phyloP scores from a whole-genome alignment of 148 eudicot genomes.

The Heliosperma pusillum region DNA sequence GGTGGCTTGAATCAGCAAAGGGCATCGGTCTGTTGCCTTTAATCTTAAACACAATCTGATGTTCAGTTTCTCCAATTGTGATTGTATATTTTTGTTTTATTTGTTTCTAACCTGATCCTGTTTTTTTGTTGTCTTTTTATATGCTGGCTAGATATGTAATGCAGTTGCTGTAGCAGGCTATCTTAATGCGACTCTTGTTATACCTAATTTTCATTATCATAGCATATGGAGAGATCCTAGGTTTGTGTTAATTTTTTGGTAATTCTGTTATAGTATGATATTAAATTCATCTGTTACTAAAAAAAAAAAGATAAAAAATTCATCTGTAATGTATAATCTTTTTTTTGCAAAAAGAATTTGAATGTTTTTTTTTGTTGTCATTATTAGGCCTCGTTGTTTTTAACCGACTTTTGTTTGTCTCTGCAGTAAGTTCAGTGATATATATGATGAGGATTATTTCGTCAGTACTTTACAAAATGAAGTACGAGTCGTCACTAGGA shows the following conservation, averaged over 20 bases:
- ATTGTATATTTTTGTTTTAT: background rate
- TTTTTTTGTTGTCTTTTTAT: conserved; percentile 14
- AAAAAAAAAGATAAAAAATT: conserved; percentile 9
- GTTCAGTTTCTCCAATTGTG: background rate
- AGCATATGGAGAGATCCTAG: conserved; percentile 99
- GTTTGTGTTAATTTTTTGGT: conserved; percentile 28
- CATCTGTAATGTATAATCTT: background rate
- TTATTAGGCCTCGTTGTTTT: background rate
- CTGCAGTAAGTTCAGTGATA: conserved; percentile 90
- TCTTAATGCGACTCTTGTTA: conserved; percentile 96
- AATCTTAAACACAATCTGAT: conserved; percentile 7
- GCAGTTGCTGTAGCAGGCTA: conserved; percentile 99
- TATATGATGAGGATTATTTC: conserved; percentile 80
- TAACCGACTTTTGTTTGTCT: conserved; percentile 10
- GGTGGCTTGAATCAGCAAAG: conserved; percentile 99
- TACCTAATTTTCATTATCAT: conserved; percentile 92
- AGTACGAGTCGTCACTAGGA: conserved; percentile 66
- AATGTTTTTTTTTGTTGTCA: too few species aligned
- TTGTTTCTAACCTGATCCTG: conserved; percentile 6
- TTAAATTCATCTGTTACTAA: background rate
- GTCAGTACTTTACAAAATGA: conserved; percentile 61
- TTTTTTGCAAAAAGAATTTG: too few species aligned
- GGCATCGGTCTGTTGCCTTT: conserved; percentile 54
- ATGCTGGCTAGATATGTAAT: conserved; percentile 74
- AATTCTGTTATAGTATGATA: background rate